Conservation (phyloP, 2,329 filamentous ascomycete species). For the Plenodomus biglobosus region DNA sequence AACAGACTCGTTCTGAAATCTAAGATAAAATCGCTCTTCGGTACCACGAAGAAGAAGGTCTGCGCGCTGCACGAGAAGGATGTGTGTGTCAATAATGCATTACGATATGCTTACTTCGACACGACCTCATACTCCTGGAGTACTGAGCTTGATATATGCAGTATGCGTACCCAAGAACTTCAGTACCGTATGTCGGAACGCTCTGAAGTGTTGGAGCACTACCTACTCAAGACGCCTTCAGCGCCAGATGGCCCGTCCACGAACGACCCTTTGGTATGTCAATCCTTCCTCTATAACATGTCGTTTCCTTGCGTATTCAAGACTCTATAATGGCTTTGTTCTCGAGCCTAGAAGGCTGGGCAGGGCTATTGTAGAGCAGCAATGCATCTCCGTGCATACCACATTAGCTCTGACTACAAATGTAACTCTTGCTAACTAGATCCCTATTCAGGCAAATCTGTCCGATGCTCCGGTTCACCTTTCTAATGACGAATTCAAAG, state of each 20-base stretch:
- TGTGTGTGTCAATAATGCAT: conserved; percentile 52
- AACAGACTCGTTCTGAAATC: conserved; percentile 42
- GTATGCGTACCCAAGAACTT: conserved; percentile 38
- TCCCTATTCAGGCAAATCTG: conserved; percentile 12
- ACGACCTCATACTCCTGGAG: conserved; percentile 17
- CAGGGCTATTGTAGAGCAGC: too few species aligned
- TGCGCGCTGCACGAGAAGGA: conserved; percentile 28
- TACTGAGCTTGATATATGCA: conserved; percentile 13
- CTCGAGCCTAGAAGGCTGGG: too few species aligned
- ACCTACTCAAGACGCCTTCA: conserved; percentile 41
- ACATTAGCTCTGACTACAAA: too few species aligned
- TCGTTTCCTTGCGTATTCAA: too few species aligned
- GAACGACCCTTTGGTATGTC: too few species aligned
- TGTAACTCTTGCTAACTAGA: too few species aligned
- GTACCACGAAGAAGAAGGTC: conserved; percentile 21
- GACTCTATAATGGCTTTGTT: too few species aligned
- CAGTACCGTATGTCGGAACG: conserved; percentile 46
- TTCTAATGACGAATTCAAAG: conserved; percentile 57
- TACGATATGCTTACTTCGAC: conserved; percentile 45
- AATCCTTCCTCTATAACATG: too few species aligned
- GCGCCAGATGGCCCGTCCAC: conserved; percentile 30
- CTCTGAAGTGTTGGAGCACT: conserved; percentile 45
- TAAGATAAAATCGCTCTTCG: conserved; percentile 39
- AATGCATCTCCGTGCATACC: too few species aligned
- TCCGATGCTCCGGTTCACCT: conserved; percentile 52